phyloP scores from a whole-genome alignment of 2,329 filamentous ascomycete species.

The Aspergillus versicolor region DNA sequence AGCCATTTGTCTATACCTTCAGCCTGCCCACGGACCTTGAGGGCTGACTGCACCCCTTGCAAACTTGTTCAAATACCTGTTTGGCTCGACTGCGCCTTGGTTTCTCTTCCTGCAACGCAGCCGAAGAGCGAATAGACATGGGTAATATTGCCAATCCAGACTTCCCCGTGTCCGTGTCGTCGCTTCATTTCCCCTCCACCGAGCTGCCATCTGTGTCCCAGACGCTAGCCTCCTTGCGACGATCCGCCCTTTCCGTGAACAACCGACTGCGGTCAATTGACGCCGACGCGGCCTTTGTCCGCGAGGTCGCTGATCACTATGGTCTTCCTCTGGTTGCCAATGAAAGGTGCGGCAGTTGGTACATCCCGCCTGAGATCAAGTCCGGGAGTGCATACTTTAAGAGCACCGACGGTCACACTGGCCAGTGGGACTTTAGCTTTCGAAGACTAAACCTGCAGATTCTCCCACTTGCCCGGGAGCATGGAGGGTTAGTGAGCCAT shows the following conservation, averaged over 20 bases:
- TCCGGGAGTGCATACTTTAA: conserved; percentile 87
- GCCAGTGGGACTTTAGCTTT: conserved; percentile 87
- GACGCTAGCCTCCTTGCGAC: conserved; percentile 69
- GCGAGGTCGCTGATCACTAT: conserved; percentile 51
- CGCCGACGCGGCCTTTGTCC: conserved; percentile 73
- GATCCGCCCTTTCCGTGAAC: conserved; percentile 71
- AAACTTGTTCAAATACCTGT: background rate
- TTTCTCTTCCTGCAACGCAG: background rate
- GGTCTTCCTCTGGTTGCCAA: conserved; percentile 79
- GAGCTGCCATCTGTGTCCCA: conserved; percentile 64
- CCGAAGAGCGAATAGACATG: conserved; percentile 21
- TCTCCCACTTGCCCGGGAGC: conserved; percentile 62
- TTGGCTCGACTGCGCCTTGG: background rate
- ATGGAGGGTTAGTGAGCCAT: conserved; percentile 61
- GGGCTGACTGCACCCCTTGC: background rate
- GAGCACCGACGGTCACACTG: conserved; percentile 90
- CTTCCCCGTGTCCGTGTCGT: conserved; percentile 37
- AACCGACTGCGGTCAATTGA: conserved; percentile 81
- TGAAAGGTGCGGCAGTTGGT: conserved; percentile 95
- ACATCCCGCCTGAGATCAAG: conserved; percentile 68
- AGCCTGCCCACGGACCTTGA: background rate
- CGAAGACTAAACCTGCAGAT: conserved; percentile 82
- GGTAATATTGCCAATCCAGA: conserved; percentile 23
- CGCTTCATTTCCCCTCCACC: conserved; percentile 55
- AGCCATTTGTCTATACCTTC: background rate